phyloP scores from a whole-genome alignment of 2,329 filamentous ascomycete species.

The Geosmithia flava region DNA sequence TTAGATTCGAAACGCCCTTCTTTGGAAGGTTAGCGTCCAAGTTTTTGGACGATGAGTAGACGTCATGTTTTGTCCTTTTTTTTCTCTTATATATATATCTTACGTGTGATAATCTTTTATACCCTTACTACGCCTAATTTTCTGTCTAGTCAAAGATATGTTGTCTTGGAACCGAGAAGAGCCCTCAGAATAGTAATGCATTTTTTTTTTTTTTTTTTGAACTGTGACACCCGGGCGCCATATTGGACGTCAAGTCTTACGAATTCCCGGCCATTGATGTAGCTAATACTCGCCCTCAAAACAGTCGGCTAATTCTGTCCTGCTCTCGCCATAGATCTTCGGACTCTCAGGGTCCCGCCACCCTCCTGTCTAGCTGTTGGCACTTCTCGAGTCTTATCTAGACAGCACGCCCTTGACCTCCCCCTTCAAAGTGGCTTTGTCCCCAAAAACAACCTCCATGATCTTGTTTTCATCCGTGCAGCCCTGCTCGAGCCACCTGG shows the following conservation, averaged over 20 bases:
- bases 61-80: neutral
- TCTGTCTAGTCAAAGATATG: neutral
- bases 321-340: neutral
- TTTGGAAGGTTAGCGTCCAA: constrained; percentile 77
- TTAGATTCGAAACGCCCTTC: constrained; percentile 73
- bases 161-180: neutral
- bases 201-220: too few relatives aligned
- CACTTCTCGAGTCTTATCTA: neutral
- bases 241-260: neutral
- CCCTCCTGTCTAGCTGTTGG: neutral
- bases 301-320: too few relatives aligned
- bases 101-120: neutral
- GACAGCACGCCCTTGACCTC: constrained; percentile 29
- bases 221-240: neutral
- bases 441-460: constrained; percentile 34
- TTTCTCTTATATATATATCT: neutral
- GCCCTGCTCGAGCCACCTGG: constrained; percentile 55
- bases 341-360: neutral
- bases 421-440: constrained; percentile 33
- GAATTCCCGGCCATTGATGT: neutral
- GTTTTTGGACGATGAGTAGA: constrained; percentile 73
- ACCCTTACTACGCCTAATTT: neutral
- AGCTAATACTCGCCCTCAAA: too few relatives aligned
- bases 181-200: too few relatives aligned
- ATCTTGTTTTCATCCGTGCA: constrained; percentile 29